A percentile compares a stretch with the other conserved stretches of the same genome.
Conservation (phyloP, 164 flowering plant species). For the Buxus sempervirens region DNA sequence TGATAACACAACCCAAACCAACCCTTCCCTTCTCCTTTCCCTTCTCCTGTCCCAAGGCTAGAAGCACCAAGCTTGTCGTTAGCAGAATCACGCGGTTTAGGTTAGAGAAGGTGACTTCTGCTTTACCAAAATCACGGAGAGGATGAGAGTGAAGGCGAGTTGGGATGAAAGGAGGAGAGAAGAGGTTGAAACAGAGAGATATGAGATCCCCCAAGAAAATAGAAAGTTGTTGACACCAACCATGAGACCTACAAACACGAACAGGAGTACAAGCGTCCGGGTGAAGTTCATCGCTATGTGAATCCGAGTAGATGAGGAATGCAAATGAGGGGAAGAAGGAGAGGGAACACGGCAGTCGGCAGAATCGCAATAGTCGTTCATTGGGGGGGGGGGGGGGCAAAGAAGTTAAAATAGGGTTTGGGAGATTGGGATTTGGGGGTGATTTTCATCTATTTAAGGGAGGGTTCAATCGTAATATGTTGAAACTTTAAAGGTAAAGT, state of each 20-base stretch:
- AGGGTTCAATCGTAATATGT: no score
- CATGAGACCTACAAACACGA: constrained; percentile 41
- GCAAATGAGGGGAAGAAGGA: constrained; percentile 53
- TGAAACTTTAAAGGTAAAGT: no score
- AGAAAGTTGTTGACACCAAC: constrained; percentile 64
- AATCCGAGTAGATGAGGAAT: constrained; percentile 25
- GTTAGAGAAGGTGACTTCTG: constrained; percentile 55
- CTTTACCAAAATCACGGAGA: constrained; percentile 59
- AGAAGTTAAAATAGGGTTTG: no score
- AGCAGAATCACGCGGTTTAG: constrained; percentile 66
- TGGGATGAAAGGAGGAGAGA: constrained; percentile 68
- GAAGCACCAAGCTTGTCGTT: constrained; percentile 47
- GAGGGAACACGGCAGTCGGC: constrained; percentile 69
- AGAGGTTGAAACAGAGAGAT: constrained; percentile 67
- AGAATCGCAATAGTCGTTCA: no score
- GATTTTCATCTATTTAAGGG: no score
- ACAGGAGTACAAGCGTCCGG: constrained; percentile 19
- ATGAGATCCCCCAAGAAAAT: constrained; percentile 71
- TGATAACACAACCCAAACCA: no score
- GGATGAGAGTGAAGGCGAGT: constrained; percentile 58
- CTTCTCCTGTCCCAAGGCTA: constrained; percentile 55
- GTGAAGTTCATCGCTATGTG: constrained; percentile 28
- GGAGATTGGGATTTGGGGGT: no score
- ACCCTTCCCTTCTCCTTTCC: no score
- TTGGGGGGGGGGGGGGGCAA: no score